A percentile compares a stretch with the other conserved stretches of the same genome.
Conservation (phyloP, 768 basidiomycete species). For the Ramaria sp. region DNA sequence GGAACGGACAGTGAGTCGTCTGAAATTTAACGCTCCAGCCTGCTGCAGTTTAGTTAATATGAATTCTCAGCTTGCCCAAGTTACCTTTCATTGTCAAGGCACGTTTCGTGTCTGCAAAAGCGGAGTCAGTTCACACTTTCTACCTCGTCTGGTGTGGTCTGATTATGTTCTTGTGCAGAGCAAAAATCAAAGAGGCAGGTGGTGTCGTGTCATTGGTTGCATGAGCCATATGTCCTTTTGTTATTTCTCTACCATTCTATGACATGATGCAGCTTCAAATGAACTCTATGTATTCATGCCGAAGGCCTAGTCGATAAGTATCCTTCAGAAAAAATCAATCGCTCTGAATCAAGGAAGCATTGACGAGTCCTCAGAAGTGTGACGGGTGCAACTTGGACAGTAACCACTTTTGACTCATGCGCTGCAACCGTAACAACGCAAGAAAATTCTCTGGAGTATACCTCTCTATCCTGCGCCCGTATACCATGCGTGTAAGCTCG, state of each 20-base stretch:
- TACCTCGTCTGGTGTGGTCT: neutral
- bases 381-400: too few relatives aligned
- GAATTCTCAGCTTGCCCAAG: constrained; percentile 57
- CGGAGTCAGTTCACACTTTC: constrained; percentile 48
- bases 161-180: constrained; percentile 23
- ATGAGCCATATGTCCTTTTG: constrained; percentile 30
- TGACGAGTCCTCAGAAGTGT: too few relatives aligned
- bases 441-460: too few relatives aligned
- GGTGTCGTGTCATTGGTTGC: constrained; percentile 91
- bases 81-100: constrained; percentile 97
- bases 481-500: too few relatives aligned
- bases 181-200: constrained; percentile 87
- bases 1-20: constrained; percentile 73
- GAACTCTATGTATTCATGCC: too few relatives aligned
- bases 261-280: neutral
- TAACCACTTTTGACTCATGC: too few relatives aligned
- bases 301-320: too few relatives aligned
- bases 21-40: neutral
- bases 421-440: too few relatives aligned
- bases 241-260: constrained; percentile 11
- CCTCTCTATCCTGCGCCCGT: too few relatives aligned
- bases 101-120: constrained; percentile 82
- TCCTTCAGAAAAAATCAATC: too few relatives aligned
- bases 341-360: too few relatives aligned
- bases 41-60: neutral